phyloP scores from a whole-genome alignment of 2,329 filamentous ascomycete species.

The Cladophialophora immunda region DNA sequence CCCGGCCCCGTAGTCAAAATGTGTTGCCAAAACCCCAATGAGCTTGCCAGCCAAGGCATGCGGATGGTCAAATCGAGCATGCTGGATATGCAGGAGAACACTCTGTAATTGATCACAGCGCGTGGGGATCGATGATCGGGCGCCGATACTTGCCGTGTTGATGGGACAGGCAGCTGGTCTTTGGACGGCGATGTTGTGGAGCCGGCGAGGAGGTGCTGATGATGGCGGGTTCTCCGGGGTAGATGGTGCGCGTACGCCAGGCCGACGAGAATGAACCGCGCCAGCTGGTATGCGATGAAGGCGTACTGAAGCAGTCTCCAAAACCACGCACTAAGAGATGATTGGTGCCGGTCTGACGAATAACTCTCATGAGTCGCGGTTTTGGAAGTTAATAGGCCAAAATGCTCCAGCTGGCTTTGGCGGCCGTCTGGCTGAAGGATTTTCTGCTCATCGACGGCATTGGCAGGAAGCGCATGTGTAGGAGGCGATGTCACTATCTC shows the following conservation, averaged over 20 bases:
- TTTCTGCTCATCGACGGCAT: conserved; percentile 24
- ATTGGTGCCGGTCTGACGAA: conserved; percentile 45
- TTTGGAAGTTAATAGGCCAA: conserved; percentile 61
- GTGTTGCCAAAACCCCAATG: conserved; percentile 79
- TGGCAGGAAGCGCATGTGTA: conserved; percentile 14
- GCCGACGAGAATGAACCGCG: conserved; percentile 68
- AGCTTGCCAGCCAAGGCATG: conserved; percentile 90
- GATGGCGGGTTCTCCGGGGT: conserved; percentile 39
- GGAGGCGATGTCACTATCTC: conserved; percentile 52
- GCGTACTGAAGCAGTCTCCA: conserved; percentile 63
- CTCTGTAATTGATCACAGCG: conserved; percentile 77
- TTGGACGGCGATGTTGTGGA: conserved; percentile 28
- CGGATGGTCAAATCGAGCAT: conserved; percentile 77
- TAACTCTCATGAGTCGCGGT: conserved; percentile 32
- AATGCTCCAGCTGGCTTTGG: conserved; percentile 61
- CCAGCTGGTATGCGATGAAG: conserved; percentile 64
- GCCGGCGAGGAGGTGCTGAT: conserved; percentile 18
- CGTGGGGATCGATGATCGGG: conserved; percentile 50
- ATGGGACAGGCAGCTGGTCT: conserved; percentile 17
- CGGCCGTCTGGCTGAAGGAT: conserved; percentile 44
- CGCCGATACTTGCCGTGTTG: conserved; percentile 34
- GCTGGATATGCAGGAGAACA: conserved; percentile 77
- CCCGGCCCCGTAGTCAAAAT: conserved; percentile 77
- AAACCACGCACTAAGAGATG: conserved; percentile 50
- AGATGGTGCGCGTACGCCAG: conserved; percentile 35